phyloP scores from a whole-genome alignment of 768 basidiomycete species.

The Lentinus tigrinus region DNA sequence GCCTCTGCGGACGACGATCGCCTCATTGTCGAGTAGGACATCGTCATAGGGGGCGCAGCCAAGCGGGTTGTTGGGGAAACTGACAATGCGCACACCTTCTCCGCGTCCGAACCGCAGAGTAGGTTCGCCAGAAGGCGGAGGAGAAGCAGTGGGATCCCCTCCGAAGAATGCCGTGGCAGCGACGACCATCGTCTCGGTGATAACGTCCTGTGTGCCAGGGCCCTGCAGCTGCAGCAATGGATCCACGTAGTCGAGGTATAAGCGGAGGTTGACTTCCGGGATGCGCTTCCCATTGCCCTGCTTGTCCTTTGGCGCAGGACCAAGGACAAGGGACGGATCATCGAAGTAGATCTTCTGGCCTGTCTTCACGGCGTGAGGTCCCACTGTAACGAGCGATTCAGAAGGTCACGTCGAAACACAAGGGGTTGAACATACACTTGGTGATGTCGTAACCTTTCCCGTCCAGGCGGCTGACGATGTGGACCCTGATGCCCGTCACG shows the following conservation, averaged over 20 bases:
- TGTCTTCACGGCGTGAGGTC: slow-evolving; percentile 73
- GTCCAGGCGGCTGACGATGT: slow-evolving; percentile 77
- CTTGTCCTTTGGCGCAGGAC: slow-evolving; percentile 18
- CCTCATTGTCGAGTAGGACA: slow-evolving; percentile 46
- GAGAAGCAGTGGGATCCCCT: slow-evolving; percentile 47
- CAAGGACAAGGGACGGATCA: slow-evolving; percentile 51
- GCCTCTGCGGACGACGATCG: slow-evolving; percentile 71
- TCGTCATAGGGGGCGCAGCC: slow-evolving; percentile 62
- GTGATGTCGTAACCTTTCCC: slow-evolving; percentile 85
- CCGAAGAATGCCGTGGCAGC: slow-evolving; percentile 75
- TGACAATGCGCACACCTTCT: slow-evolving; percentile 55
- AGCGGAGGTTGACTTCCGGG: slow-evolving; percentile 54
- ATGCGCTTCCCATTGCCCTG: slow-evolving; percentile 26
- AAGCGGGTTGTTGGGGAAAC: slow-evolving; percentile 48
- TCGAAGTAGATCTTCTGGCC: slow-evolving; percentile 84
- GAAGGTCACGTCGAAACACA: neutral
- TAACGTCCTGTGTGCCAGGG: slow-evolving; percentile 36
- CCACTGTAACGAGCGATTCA: slow-evolving; percentile 48
- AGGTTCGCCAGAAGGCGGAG: slow-evolving; percentile 21
- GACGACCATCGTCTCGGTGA: slow-evolving; percentile 47
- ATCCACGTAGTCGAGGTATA: slow-evolving; percentile 55
- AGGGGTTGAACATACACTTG: slow-evolving; percentile 54
- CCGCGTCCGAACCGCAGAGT: slow-evolving; percentile 46
- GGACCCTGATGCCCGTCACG: slow-evolving; percentile 73
- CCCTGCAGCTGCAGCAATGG: slow-evolving; percentile 40